phyloP scores from a whole-genome alignment of 2,329 filamentous ascomycete species.

The Cryphonectria parasitica region DNA sequence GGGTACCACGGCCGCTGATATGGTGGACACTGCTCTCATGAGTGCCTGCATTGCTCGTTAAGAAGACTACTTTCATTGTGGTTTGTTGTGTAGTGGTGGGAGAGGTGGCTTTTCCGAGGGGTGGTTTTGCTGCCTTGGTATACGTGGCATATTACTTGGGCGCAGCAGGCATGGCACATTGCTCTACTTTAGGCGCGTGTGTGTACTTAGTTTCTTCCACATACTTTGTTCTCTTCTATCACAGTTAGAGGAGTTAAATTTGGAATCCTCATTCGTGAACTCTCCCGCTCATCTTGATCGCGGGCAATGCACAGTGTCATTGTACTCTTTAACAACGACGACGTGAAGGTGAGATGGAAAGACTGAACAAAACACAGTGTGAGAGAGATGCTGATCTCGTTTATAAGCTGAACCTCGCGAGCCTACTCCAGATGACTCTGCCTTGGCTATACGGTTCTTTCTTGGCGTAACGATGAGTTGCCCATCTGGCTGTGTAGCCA shows the following conservation, averaged over 20 bases:
- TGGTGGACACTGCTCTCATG: slow-evolving; percentile 47
- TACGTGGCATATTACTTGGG: background rate
- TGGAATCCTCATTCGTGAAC: background rate
- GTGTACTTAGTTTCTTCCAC: background rate
- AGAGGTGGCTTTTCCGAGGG: too few relatives aligned
- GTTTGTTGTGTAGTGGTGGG: background rate
- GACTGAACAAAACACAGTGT: too few relatives aligned
- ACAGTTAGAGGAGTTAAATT: background rate
- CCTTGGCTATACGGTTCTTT: background rate
- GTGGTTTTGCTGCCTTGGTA: background rate
- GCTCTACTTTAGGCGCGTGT: background rate
- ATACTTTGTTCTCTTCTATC: background rate
- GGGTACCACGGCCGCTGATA: slow-evolving; percentile 35
- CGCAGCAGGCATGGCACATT: background rate
- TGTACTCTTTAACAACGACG: too few relatives aligned
- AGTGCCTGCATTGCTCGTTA: slow-evolving; percentile 39
- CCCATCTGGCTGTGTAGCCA: background rate
- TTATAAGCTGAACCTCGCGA: background rate
- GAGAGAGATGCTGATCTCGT: background rate
- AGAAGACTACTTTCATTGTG: background rate
- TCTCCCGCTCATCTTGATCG: background rate
- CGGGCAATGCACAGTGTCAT: background rate
- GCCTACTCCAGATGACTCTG: background rate
- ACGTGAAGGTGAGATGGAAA: too few relatives aligned
- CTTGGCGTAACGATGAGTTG: background rate